Conservation (phyloP, 2,329 filamentous ascomycete species). For the Sclerotinia nivalis region DNA sequence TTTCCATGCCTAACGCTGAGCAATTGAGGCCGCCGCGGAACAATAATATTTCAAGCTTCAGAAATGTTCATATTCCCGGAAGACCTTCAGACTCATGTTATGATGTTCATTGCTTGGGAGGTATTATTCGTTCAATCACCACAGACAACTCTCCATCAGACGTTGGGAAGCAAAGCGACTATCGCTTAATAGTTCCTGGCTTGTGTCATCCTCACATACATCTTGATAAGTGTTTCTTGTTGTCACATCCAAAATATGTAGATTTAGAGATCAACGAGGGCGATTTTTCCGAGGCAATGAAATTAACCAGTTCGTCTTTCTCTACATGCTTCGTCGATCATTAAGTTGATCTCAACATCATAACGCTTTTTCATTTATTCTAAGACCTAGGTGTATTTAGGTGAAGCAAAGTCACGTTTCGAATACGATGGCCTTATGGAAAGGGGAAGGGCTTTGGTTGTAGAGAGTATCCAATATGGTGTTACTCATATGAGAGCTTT, state of each 20-base stretch:
- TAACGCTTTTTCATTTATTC: background rate
- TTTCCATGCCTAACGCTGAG: background rate
- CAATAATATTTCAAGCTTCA: conserved; percentile 3
- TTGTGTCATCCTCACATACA: conserved; percentile 75
- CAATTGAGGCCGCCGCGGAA: background rate
- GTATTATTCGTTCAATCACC: conserved; percentile 38
- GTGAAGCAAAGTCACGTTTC: conserved; percentile 62
- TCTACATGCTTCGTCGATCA: conserved; percentile 7
- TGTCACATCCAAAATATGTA: conserved; percentile 58
- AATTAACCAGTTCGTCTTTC: conserved; percentile 47
- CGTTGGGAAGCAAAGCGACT: background rate
- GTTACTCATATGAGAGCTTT: conserved; percentile 71
- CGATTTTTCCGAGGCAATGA: conserved; percentile 65
- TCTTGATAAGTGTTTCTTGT: conserved; percentile 65
- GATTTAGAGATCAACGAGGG: conserved; percentile 61
- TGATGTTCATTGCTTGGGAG: conserved; percentile 40
- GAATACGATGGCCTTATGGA: conserved; percentile 61
- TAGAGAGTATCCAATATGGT: conserved; percentile 62
- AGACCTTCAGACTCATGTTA: conserved; percentile 38
- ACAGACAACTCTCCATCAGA: conserved; percentile 31
- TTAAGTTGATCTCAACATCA: conserved; percentile 4
- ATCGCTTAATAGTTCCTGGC: conserved; percentile 50
- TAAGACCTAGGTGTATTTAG: conserved; percentile 27
- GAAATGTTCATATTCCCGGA: conserved; percentile 40
- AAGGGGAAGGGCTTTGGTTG: conserved; percentile 64